Base-by-base conservation (phyloP, 495 filamentous ascomycete genomes). In the Beverwykella pulmonaria region DNA sequence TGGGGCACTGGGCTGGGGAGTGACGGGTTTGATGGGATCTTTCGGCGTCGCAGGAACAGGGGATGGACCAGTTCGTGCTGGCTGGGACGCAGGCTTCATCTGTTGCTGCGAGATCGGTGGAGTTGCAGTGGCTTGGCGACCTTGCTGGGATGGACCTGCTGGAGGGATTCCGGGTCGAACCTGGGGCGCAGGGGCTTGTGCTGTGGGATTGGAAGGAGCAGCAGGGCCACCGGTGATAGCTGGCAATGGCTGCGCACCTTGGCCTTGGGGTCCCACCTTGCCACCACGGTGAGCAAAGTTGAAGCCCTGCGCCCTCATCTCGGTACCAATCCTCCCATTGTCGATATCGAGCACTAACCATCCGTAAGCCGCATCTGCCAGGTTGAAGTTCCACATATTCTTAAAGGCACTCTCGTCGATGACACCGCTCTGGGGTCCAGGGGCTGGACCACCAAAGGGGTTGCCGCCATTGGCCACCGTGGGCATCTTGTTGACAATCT, bases 311-410 rank as follows among this genome's bases (percentile, higher is more conserved):
- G 94, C 95, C 66, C 92, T 85, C 93, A 98, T 99, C 77, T 98
- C 94, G 0, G 94, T 98, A 12, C 92, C 94, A 70, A 99, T 99
- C 46, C 95, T 84, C 23, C 94, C 94, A 72, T 87, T 88, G 73
- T 98, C 93, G 48, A 99, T 86, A 71, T 99, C 94, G 61, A 99
- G 79, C 17, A 98, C 92, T 54, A 99, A 81, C 82, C 90, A 98
- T 49, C 94, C 94, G 75, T 97, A 99, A 14, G 94, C 95, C 36
- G 94, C 94, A 79, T 99, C 94, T 22, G 94, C 94, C 53, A 99
- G 79, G 76, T 99, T 99, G 80, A 99, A 99, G 79, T 99, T 99
- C 94, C 94, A 99, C 95, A 98, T 98, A 72, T 99, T 99, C 82
- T 99, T 99, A 82, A 99, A 99, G 0, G 94, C 94, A 68, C 93